phyloP scores from a whole-genome alignment of 768 basidiomycete genomes.

The Sutorius australiensis region DNA sequence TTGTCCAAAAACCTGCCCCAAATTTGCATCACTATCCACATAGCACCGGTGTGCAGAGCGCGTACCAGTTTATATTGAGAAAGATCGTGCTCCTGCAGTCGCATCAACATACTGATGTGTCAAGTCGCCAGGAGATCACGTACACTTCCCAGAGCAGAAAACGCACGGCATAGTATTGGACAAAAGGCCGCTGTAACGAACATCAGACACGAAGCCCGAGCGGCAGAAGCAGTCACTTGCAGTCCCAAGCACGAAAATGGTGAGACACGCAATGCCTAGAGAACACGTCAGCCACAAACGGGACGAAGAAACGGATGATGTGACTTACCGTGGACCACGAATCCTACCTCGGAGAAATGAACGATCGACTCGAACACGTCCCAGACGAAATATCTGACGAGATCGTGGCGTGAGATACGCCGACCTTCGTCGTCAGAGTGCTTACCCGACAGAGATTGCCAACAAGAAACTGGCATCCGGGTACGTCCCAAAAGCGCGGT shows the following conservation, averaged over 20 bases:
- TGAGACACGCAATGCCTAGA: constrained; percentile 57
- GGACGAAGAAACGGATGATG: not conserved
- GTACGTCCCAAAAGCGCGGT: constrained; percentile 78
- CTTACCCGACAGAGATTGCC: constrained; percentile 69
- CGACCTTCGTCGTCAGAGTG: constrained; percentile 10
- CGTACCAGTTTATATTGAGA: constrained; percentile 82
- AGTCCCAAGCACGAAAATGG: constrained; percentile 66
- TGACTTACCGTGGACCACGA: constrained; percentile 66
- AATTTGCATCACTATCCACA: not conserved
- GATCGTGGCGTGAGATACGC: not conserved
- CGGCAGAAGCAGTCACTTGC: constrained; percentile 40
- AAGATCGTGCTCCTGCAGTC: constrained; percentile 71
- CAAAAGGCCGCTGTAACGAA: constrained; percentile 58
- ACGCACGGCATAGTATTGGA: constrained; percentile 72
- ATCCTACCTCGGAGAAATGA: constrained; percentile 68
- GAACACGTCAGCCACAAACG: constrained; percentile 1
- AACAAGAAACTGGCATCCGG: constrained; percentile 50
- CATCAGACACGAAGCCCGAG: constrained; percentile 2
- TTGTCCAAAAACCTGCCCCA: constrained; percentile 69
- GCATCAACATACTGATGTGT: constrained; percentile 3
- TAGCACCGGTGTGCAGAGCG: not conserved
- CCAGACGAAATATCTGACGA: constrained; percentile 74
- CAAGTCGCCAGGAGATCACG: constrained; percentile 18
- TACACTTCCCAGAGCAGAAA: constrained; percentile 83
- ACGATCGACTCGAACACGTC: constrained; percentile 68